Evolutionary conservation across 495 filamentous ascomycete genomes (phyloP).

Genomic region (Penicillium paxilli): DNA sequence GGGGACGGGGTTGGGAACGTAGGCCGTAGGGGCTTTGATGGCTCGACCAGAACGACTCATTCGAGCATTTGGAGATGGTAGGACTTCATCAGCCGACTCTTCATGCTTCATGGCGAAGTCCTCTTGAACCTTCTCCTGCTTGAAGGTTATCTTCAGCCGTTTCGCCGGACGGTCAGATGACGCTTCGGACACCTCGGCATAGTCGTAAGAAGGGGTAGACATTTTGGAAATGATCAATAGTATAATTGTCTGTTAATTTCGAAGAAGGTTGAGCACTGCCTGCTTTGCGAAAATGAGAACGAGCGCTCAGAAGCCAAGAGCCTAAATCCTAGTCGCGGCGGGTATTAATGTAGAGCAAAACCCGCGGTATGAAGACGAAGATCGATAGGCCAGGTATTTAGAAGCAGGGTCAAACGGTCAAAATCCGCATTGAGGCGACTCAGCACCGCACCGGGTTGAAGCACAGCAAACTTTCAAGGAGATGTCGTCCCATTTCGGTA

Average conservation of each 20-base stretch:
- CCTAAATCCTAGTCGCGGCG: neutral
- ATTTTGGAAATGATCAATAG: neutral
- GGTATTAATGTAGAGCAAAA: neutral
- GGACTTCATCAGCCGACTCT: neutral
- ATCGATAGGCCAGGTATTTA: too few species aligned
- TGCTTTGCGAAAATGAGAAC: neutral
- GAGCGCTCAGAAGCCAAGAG: neutral
- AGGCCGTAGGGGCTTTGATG: constrained; percentile 11
- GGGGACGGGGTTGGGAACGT: constrained; percentile 3
- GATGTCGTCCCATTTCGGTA: neutral
- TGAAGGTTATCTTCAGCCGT: constrained; percentile 2
- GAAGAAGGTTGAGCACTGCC: too few species aligned
- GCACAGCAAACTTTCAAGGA: neutral
- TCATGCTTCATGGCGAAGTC: neutral
- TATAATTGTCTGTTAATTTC: too few species aligned
- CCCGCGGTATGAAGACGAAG: too few species aligned
- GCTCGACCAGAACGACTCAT: constrained; percentile 18
- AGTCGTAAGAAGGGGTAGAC: neutral
- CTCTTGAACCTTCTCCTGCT: neutral
- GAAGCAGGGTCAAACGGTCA: neutral
- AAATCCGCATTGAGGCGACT: neutral
- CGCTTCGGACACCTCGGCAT: neutral
- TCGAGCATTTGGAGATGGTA: constrained; percentile 5
- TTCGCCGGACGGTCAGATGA: neutral
- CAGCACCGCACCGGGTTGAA: neutral